A percentile compares a stretch with the other conserved stretches of the same genome.
Conservation (phyloP, 2,329 filamentous ascomycete genomes). For the Fusarium chuoi region DNA sequence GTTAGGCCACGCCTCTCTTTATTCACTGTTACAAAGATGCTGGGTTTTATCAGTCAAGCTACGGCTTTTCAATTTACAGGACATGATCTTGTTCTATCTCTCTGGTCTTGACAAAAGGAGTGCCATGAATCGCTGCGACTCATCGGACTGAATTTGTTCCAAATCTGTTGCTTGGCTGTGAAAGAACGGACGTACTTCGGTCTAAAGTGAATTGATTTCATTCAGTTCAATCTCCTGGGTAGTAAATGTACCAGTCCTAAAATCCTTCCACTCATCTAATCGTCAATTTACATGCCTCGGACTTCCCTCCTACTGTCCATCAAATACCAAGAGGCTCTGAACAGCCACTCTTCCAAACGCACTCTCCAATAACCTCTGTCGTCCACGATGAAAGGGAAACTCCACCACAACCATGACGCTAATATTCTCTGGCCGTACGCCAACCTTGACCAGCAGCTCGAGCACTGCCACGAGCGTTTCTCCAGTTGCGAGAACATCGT, state of each 20-base stretch:
- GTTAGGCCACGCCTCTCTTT: not conserved
- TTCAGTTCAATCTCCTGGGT: too few species aligned
- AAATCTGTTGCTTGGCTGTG: too few species aligned
- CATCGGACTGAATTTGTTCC: not conserved
- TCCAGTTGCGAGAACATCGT: conserved; percentile 69
- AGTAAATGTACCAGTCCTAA: rapidly evolving
- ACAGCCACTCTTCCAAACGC: conserved; percentile 63
- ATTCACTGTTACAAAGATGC: not conserved
- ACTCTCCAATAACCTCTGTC: conserved; percentile 54
- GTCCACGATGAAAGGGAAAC: conserved; percentile 62
- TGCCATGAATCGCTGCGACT: not conserved
- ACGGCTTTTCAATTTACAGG: too few species aligned
- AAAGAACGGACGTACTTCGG: not conserved
- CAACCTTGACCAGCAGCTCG: conserved; percentile 56
- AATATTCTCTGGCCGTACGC: conserved; percentile 54
- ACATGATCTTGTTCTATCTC: too few species aligned
- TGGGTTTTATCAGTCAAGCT: not conserved
- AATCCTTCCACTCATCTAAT: too few species aligned
- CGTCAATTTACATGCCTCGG: rapidly evolving
- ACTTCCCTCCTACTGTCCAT: conserved; percentile 1
- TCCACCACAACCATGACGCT: conserved; percentile 66
- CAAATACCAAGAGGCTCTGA: conserved; percentile 62
- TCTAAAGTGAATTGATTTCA: rapidly evolving
- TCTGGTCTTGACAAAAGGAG: not conserved
- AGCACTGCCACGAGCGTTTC: conserved; percentile 65